Evolutionary conservation across 2,329 filamentous ascomycete genomes (phyloP).

Genomic region (Dothideomycetidae sp.): DNA sequence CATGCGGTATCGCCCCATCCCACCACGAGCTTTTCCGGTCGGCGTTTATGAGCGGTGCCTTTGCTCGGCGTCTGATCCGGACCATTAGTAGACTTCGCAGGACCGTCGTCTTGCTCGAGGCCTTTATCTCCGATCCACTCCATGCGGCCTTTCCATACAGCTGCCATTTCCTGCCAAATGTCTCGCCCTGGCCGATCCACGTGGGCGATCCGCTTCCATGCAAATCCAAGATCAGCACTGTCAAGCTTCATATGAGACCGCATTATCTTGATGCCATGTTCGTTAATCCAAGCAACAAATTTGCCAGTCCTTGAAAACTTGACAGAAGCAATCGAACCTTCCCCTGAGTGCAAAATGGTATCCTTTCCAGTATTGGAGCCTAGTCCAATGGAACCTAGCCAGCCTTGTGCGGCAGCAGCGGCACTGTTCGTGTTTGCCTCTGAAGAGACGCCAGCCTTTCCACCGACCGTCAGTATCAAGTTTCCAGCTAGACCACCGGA

Average conservation of each 20-base stretch:
- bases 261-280: slow-evolving; percentile 97
- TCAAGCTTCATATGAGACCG: slow-evolving; percentile 73
- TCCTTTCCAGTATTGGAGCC: slow-evolving; percentile 69
- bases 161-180: slow-evolving; percentile 91
- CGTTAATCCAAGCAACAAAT: slow-evolving; percentile 90
- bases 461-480: slow-evolving; percentile 72
- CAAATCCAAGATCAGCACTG: slow-evolving; percentile 58
- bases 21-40: slow-evolving; percentile 64
- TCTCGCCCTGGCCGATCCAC: slow-evolving; percentile 75
- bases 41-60: slow-evolving; percentile 19
- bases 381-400: slow-evolving; percentile 79
- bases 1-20: slow-evolving; percentile 95
- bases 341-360: slow-evolving; percentile 75
- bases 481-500: slow-evolving; percentile 83
- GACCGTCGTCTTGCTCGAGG: slow-evolving; percentile 57
- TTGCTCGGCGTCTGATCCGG: slow-evolving; percentile 14
- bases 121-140: slow-evolving; percentile 85
- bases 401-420: slow-evolving; percentile 63
- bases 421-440: slow-evolving; percentile 84
- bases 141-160: slow-evolving; percentile 80
- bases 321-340: slow-evolving; percentile 79
- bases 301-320: slow-evolving; percentile 90
- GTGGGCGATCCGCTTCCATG: slow-evolving; percentile 91
- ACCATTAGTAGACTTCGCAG: slow-evolving; percentile 24
- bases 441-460: slow-evolving; percentile 58